phyloP scores from a whole-genome alignment of 192 early-diverging fungal genomes.

The Linnemannia exigua region DNA sequence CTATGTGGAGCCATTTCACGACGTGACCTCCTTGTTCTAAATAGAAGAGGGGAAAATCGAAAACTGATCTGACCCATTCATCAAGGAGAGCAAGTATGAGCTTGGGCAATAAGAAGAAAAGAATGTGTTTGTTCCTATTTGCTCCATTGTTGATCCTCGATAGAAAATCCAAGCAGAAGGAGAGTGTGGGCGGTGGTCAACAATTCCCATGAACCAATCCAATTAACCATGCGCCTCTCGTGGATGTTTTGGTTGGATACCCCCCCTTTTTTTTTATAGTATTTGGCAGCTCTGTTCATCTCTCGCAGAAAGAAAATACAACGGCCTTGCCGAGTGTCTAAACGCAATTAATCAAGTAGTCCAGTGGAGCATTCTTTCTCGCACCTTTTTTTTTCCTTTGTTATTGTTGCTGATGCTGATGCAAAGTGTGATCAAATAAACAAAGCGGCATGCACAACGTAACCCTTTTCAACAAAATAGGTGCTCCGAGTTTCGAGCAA shows the following conservation, averaged over 20 bases:
- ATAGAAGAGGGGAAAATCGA: too few relatives aligned
- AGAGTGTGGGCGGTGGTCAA: neutral
- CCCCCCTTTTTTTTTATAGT: too few relatives aligned
- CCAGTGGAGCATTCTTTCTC: neutral
- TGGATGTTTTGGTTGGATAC: neutral
- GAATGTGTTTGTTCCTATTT: neutral
- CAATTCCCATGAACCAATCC: slow-evolving; percentile 2
- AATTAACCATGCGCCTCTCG: neutral
- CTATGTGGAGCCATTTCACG: neutral
- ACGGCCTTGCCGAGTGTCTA: neutral
- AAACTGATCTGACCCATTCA: neutral
- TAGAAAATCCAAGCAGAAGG: neutral
- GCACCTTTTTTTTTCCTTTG: neutral
- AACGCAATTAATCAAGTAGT: neutral
- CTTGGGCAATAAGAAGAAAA: neutral
- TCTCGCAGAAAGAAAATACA: neutral
- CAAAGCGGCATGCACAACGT: neutral
- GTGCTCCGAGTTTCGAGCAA: neutral
- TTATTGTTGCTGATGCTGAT: neutral
- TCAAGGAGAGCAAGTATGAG: neutral
- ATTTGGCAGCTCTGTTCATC: neutral
- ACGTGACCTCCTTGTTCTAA: neutral
- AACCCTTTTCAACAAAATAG: neutral
- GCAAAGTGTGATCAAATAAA: neutral
- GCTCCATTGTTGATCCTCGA: neutral